Percentiles rank a stretch among this genome's conserved stretches.
phyloP scores from a whole-genome alignment of 2,329 filamentous ascomycete genomes.

The Aspergillus quadricinctus region DNA sequence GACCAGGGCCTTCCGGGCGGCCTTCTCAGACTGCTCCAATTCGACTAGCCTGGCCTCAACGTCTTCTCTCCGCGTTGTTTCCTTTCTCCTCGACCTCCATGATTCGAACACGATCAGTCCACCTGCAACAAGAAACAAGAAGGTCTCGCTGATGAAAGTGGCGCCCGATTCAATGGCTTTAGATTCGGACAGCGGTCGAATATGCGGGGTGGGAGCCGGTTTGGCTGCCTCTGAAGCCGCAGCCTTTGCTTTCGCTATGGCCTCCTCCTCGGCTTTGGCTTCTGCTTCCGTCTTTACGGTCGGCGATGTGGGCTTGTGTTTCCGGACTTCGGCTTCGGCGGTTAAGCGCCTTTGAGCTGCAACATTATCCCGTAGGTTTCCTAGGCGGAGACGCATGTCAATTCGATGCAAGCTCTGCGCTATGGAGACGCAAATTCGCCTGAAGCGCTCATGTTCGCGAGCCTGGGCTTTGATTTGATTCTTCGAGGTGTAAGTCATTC shows the following conservation, averaged over 20 bases:
- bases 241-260: conserved; percentile 41
- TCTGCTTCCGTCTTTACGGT: conserved; percentile 62
- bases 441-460: conserved; percentile 64
- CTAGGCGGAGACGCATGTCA: conserved; percentile 65
- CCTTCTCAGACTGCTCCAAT: conserved; percentile 49
- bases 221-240: conserved; percentile 45
- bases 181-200: conserved; percentile 61
- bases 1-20: conserved; percentile 37
- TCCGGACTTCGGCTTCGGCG: conserved; percentile 52
- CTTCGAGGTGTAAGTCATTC: conserved; percentile 39
- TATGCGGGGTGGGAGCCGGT: conserved; percentile 48
- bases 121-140: conserved; percentile 62
- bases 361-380: conserved; percentile 59
- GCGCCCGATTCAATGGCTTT: conserved; percentile 67
- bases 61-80: conserved; percentile 55
- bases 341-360: conserved; percentile 45
- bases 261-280: conserved; percentile 52
- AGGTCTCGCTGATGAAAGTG: conserved; percentile 64
- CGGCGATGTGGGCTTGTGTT: conserved; percentile 49
- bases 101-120: conserved; percentile 60
- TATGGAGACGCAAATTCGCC: conserved; percentile 56
- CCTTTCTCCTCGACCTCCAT: conserved; percentile 58
- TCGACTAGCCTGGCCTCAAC: conserved; percentile 57
- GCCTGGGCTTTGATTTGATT: conserved; percentile 65
- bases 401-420: conserved; percentile 62